Base-by-base conservation (phyloP, 1,139 yeast species). In the Casaregolazyma suthepensis region DNA sequence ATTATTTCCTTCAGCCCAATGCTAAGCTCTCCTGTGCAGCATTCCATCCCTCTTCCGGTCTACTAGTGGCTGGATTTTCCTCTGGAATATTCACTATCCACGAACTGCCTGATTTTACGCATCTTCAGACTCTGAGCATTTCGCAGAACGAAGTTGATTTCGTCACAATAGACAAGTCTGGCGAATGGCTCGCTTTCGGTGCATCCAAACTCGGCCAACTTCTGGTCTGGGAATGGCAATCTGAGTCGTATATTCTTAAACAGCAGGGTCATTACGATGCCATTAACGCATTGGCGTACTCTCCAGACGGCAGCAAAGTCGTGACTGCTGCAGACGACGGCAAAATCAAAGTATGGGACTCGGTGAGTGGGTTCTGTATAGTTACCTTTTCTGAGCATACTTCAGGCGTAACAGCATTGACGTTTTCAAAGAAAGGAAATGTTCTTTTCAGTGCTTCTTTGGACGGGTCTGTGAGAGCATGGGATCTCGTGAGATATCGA, bases 251-350 rank as follows among this genome's bases (percentile, higher is more conserved):
- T 67, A 86, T 93, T 47, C 75, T 93, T 60, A 91, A 93, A 67
- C 99, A 93, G 68, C 99, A 94, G 70, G 97, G 99, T 12, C 99
- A 93, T 71, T 93, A 88, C 66, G 99, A 93, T 68, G 76, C 96
- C 0, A 81, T 91, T 69, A 93, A 90, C 65, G 78, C 90, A 15
- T 70, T 91, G 50, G 82, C 87, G 42, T 93, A 93, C 65, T 88
- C 98, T 0, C 97, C 98, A 0, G 99, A 94, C 71, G 99, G 99
- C 0, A 81, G 96, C 2, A 78, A 91, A 61, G 78, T 93, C 7
- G 95, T 91, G 1, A 91, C 99, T 1, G 98, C 96, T 1, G 81
- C 96, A 1, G 99, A 91, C 65, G 99, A 93, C 66, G 99, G 99
- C 50, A 91, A 90, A 63, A 87, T 93, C 59, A 93, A 93, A 68